Percentiles rank a stretch among this genome's conserved stretches.
These are phyloP conservation scores for Pestalotiopsis sp. DNA, from an alignment of 2,329 filamentous ascomycete genomes.

Conservation along the genomic window DNA sequence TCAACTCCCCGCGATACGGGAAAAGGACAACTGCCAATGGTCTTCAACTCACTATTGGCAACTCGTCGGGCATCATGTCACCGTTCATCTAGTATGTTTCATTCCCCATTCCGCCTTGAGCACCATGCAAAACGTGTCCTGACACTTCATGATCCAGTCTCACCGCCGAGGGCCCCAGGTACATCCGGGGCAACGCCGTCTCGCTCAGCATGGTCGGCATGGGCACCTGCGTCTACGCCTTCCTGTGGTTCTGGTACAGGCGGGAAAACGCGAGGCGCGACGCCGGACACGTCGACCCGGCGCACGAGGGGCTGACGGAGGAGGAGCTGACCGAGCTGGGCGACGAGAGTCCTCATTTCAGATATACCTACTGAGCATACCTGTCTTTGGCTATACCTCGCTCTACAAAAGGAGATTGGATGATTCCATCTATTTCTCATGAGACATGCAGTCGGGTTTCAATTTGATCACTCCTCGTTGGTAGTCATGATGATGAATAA, in stretches of 20 bases:
- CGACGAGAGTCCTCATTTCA: constrained; percentile 53
- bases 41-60: constrained; percentile 71
- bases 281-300: constrained; percentile 38
- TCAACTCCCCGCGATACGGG: constrained; percentile 73
- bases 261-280: constrained; percentile 49
- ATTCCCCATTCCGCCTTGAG: neutral
- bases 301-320: constrained; percentile 43
- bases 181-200: constrained; percentile 62
- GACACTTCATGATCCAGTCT: constrained; percentile 33
- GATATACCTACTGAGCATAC: constrained; percentile 41
- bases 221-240: constrained; percentile 52
- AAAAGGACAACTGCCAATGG: constrained; percentile 75
- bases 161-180: constrained; percentile 54
- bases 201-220: constrained; percentile 61
- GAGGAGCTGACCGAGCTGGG: constrained; percentile 53
- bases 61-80: constrained; percentile 72
- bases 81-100: constrained; percentile 60
- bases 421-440: neutral
- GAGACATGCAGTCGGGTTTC: too few relatives aligned
- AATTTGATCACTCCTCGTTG: too few relatives aligned
- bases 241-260: constrained; percentile 57
- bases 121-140: neutral
- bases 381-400: neutral
- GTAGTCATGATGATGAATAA: too few relatives aligned
- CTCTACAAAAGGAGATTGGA: neutral